A percentile compares a stretch with the other conserved stretches of the same genome.
Conservation (phyloP, 2,329 filamentous ascomycete genomes). For the Tolypocladium tundrense region DNA sequence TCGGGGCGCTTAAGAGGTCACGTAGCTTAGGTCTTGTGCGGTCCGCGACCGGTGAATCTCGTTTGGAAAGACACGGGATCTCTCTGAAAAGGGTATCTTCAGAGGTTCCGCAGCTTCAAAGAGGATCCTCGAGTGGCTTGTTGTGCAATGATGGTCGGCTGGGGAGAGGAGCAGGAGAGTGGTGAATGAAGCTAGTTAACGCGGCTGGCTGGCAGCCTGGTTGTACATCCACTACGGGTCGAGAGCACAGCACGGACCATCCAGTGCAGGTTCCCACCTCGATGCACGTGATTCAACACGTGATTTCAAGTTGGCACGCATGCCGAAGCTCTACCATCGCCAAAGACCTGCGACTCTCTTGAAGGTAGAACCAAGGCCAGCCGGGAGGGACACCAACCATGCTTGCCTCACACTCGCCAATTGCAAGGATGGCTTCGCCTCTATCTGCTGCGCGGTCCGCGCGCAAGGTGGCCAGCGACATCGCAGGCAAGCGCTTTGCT, state of each 20-base stretch:
- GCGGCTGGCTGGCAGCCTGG: constrained; percentile 28
- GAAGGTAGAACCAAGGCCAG: constrained; percentile 15
- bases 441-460: constrained; percentile 46
- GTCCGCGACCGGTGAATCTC: background rate
- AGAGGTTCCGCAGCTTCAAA: background rate
- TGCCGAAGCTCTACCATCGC: constrained; percentile 3
- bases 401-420: constrained; percentile 12
- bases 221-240: constrained; percentile 5
- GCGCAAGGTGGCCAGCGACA: constrained; percentile 33
- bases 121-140: background rate
- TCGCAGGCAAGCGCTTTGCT: constrained; percentile 41
- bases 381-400: constrained; percentile 20
- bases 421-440: constrained; percentile 43
- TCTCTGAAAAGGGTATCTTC: background rate
- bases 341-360: constrained; percentile 9
- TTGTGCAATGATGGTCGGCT: background rate
- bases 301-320: background rate
- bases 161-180: background rate
- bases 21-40: background rate
- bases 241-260: background rate
- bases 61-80: background rate
- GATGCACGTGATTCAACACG: constrained; percentile 10
- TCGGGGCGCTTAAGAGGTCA: background rate
- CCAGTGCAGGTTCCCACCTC: background rate
- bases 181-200: constrained; percentile 10